These are phyloP conservation scores for Polygonum aviculare DNA, from an alignment of 148 eudicot species.

Conservation along the genomic window DNA sequence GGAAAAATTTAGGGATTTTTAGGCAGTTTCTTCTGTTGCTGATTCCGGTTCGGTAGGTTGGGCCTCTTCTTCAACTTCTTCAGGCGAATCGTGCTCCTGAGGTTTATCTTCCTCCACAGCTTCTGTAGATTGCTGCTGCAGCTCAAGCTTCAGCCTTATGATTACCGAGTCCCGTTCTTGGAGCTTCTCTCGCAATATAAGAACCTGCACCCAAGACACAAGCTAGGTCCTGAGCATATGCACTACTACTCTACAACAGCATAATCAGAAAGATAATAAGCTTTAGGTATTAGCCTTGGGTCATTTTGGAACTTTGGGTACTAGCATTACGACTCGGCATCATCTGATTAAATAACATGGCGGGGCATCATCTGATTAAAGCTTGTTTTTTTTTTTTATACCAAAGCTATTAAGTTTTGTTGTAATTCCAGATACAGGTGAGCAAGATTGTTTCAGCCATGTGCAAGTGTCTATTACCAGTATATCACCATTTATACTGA, in stretches of 20 bases:
- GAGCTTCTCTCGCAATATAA: conserved; percentile 64
- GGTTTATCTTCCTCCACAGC: conserved; percentile 22
- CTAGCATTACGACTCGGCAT: background rate
- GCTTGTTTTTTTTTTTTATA: too few relatives aligned
- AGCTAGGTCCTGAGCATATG: background rate
- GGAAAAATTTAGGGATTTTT: background rate
- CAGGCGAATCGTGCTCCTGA: background rate
- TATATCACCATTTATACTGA: background rate
- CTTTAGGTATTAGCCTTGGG: background rate
- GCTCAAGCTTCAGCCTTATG: conserved; percentile 47
- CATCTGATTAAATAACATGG: background rate
- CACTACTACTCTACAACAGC: background rate
- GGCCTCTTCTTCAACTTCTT: background rate
- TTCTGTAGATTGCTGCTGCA: conserved; percentile 30
- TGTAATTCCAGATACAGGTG: background rate
- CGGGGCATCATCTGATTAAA: too few relatives aligned
- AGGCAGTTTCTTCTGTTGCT: background rate
- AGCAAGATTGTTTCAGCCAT: background rate
- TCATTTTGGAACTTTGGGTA: background rate
- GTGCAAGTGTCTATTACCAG: background rate
- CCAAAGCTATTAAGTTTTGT: background rate
- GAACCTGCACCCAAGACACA: conserved; percentile 33
- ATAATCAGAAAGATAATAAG: background rate
- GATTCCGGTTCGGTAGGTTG: background rate
- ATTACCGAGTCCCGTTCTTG: conserved; percentile 72